A percentile compares a stretch with the other conserved stretches of the same genome.
Evolutionary conservation across 2,329 filamentous ascomycete species (phyloP).

Genomic region (Chlorencoelia australis): DNA sequence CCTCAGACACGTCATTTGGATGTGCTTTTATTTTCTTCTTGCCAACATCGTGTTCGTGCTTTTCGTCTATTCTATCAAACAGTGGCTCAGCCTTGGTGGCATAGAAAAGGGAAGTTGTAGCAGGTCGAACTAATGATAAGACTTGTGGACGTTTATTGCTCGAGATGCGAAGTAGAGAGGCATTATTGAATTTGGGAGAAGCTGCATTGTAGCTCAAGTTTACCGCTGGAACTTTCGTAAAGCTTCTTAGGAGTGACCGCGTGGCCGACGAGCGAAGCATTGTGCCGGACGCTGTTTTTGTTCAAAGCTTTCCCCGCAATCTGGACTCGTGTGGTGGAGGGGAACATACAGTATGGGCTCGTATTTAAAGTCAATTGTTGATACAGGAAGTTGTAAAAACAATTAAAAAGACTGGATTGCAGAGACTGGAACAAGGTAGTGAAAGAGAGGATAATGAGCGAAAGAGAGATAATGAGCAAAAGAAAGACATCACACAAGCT

Average conservation of each 20-base stretch:
- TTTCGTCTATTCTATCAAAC: slow-evolving; percentile 38
- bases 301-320: slow-evolving; percentile 19
- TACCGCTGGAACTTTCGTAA: slow-evolving; percentile 17
- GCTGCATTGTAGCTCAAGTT: slow-evolving; percentile 20
- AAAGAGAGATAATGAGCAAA: no score
- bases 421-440: neutral
- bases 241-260: slow-evolving; percentile 22
- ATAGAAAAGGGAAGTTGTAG: slow-evolving; percentile 39
- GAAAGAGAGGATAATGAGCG: neutral
- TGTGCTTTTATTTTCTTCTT: slow-evolving; percentile 46
- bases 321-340: neutral
- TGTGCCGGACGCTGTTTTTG: slow-evolving; percentile 10
- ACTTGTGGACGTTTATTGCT: slow-evolving; percentile 19
- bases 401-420: slow-evolving; percentile 1
- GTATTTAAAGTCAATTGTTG: slow-evolving; percentile 11
- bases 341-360: slow-evolving; percentile 2
- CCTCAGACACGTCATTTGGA: slow-evolving; percentile 49
- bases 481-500: no score
- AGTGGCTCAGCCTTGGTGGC: slow-evolving; percentile 25
- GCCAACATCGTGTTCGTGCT: slow-evolving; percentile 45
- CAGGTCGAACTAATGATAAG: slow-evolving; percentile 24
- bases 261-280: slow-evolving; percentile 25
- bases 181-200: slow-evolving; percentile 16
- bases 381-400: slow-evolving; percentile 3
- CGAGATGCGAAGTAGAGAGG: slow-evolving; percentile 13